Evolutionary conservation across 2,329 filamentous ascomycete genomes (phyloP).

Genomic region (Fusarium redolens): DNA sequence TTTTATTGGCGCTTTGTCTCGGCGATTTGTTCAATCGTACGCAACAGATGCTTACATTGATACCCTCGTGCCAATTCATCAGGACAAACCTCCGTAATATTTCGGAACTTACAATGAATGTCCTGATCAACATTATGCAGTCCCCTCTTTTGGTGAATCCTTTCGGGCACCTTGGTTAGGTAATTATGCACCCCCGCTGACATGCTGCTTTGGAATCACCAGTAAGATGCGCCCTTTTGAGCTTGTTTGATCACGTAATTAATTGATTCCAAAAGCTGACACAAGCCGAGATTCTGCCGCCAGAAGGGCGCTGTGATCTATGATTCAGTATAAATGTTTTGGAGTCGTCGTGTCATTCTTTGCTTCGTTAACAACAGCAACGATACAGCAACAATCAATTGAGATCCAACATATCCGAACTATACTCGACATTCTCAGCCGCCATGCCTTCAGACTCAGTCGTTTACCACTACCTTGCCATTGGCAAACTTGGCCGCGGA

Average conservation of each 20-base stretch:
- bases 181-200: neutral
- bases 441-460: constrained; percentile 9
- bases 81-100: no score
- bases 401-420: neutral
- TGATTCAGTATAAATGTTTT: neutral
- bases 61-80: no score
- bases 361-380: neutral
- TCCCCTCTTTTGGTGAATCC: neutral
- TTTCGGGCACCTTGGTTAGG: neutral
- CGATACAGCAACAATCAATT: neutral
- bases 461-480: constrained; percentile 42
- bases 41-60: no score
- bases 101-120: neutral
- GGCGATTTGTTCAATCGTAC: no score
- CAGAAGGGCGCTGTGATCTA: constrained; percentile 4
- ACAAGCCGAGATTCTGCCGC: neutral
- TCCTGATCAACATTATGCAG: neutral
- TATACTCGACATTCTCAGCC: accelerated
- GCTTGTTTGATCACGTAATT: neutral
- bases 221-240: neutral
- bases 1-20: no score
- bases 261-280: neutral
- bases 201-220: neutral
- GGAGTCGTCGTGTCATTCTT: neutral
- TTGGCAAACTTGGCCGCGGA: constrained; percentile 45